These are phyloP conservation scores for Salix suchowensis DNA, from an alignment of 345 rosid species.

Conservation along the genomic window DNA sequence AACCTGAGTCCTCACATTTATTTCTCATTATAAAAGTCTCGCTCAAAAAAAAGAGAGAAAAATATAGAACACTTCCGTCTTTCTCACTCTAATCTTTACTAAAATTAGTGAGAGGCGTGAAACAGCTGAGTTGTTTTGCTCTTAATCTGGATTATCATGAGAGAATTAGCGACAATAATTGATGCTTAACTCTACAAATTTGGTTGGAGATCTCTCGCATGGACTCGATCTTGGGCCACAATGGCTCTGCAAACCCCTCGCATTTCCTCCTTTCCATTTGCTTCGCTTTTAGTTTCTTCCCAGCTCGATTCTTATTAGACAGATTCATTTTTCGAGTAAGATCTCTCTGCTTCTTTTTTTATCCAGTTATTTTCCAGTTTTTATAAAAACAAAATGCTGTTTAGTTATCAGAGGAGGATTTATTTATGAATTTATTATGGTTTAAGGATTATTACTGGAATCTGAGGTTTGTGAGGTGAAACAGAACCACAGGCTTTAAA, in stretches of 20 bases:
- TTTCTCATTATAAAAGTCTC: neutral
- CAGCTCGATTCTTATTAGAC: slow-evolving; percentile 60
- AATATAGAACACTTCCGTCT: too few species aligned
- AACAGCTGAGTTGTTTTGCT: neutral
- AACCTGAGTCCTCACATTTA: neutral
- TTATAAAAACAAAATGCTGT: neutral
- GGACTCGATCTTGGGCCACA: slow-evolving; percentile 45
- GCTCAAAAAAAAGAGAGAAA: too few species aligned
- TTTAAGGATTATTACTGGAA: neutral
- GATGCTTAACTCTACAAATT: slow-evolving; percentile 16
- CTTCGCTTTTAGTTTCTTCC: slow-evolving; percentile 65
- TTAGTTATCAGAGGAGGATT: neutral
- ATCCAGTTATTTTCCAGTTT: neutral
- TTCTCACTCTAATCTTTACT: neutral
- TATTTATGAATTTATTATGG: neutral
- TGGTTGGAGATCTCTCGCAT: slow-evolving; percentile 18
- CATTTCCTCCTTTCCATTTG: slow-evolving; percentile 51
- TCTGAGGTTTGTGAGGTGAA: neutral
- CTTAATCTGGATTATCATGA: neutral
- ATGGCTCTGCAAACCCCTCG: slow-evolving; percentile 38
- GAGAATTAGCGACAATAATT: slow-evolving; percentile 7
- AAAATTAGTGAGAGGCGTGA: neutral
- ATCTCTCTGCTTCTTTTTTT: neutral
- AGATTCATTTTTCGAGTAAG: slow-evolving; percentile 75
- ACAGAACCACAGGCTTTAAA: neutral